phyloP scores from a whole-genome alignment of 1,139 yeast genomes.

The Taphrina flavorubra region DNA sequence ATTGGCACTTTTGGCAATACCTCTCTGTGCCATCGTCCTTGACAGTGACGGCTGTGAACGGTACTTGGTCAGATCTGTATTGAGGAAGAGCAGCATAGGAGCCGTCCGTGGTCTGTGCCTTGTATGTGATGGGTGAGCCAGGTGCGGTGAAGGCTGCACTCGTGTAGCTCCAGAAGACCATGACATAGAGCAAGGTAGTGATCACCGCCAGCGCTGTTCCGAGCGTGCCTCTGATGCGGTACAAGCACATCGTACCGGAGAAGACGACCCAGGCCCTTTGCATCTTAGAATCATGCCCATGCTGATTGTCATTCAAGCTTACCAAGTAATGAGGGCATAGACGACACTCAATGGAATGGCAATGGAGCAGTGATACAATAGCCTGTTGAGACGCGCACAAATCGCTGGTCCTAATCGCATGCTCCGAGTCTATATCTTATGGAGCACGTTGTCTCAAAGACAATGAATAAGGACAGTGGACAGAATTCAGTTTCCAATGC shows the following conservation, averaged over 20 bases:
- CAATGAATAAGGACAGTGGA: neutral
- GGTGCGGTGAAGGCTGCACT: constrained; percentile 40
- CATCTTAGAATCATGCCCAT: neutral
- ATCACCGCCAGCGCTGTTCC: constrained; percentile 8
- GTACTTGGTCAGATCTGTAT: constrained; percentile 11
- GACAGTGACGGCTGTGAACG: constrained; percentile 38
- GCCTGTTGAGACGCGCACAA: constrained; percentile 27
- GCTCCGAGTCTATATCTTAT: neutral
- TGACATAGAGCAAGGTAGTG: constrained; percentile 17
- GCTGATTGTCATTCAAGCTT: neutral
- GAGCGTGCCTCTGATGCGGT: constrained; percentile 16
- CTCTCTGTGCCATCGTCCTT: constrained; percentile 42
- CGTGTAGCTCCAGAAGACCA: constrained; percentile 40
- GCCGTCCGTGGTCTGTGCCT: neutral
- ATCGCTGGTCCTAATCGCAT: neutral
- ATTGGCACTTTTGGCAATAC: constrained; percentile 41
- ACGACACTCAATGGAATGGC: constrained; percentile 27
- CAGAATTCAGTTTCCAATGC: too few relatives aligned
- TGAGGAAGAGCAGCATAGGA: constrained; percentile 21
- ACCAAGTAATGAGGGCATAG: constrained; percentile 35
- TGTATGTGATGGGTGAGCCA: constrained; percentile 31
- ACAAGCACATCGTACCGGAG: constrained; percentile 28
- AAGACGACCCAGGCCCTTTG: constrained; percentile 36
- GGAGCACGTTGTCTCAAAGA: neutral
- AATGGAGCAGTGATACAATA: constrained; percentile 14